A percentile compares a stretch with the other conserved stretches of the same genome.
Evolutionary conservation across 495 filamentous ascomycete species (phyloP).

Genomic region (Acidomyces sp.): DNA sequence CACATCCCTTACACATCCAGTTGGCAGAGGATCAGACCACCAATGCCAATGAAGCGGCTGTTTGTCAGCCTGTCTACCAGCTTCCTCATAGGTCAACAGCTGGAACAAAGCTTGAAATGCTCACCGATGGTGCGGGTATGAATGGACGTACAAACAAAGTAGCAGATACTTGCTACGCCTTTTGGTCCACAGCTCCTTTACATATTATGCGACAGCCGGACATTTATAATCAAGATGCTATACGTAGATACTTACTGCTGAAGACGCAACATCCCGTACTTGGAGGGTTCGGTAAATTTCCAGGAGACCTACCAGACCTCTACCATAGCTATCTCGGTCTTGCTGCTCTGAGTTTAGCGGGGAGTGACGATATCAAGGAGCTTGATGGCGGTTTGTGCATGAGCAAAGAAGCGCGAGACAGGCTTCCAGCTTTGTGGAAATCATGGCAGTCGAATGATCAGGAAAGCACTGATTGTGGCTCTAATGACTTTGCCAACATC

Average conservation of each 20-base stretch:
- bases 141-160: constrained; percentile 70
- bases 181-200: constrained; percentile 71
- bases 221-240: constrained; percentile 46
- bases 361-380: constrained; percentile 20
- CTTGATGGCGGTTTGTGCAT: constrained; percentile 18
- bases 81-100: neutral
- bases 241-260: constrained; percentile 66
- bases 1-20: too few species aligned
- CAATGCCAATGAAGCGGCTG: neutral
- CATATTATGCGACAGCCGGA: constrained; percentile 52
- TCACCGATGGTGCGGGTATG: constrained; percentile 11
- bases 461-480: too few species aligned
- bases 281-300: constrained; percentile 78
- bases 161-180: constrained; percentile 87
- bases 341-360: constrained; percentile 45
- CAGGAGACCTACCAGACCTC: constrained; percentile 73
- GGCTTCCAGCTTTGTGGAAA: constrained; percentile 11
- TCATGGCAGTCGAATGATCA: too few species aligned
- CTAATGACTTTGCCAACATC: too few species aligned
- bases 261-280: constrained; percentile 74
- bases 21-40: neutral
- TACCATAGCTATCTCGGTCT: constrained; percentile 85
- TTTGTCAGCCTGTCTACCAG: constrained; percentile 1
- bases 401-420: constrained; percentile 11
- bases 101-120: constrained; percentile 1